Base-by-base conservation (phyloP, 345 rosid species). In the Capsella bursapastoris region DNA sequence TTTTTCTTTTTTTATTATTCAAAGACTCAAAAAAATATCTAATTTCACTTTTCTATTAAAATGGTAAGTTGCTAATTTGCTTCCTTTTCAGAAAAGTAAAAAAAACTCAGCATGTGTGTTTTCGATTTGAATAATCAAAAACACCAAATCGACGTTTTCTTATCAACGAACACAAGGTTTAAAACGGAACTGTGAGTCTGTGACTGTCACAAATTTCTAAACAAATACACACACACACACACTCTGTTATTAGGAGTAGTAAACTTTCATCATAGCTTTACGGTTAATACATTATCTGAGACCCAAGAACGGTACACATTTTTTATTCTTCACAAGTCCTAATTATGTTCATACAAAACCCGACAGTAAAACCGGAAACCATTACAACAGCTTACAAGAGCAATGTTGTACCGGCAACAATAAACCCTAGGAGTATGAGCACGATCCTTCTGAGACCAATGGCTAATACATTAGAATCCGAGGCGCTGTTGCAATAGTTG, bases 401-500 rank as follows among this genome's bases (percentile, higher is more conserved):
- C 71, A 57, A 77, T 7, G 40, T 37, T 13, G 70, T 18, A 57
- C 66, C 61, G 2, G 55, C 76, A 4, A 77, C 71, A 48, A 87
- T 0, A 11, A 88, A 32, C 38, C 80, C 79, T 41, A 70, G 1
- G 2, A 77, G 29, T 22, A 77, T 8, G 55, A 76, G 7, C 32
- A 68, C 12, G 3, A n/a, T 4, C 70, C 75, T 61, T 55, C 66
- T 29, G 3, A 82, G 57, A 59, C 85, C 71, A 57, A 83, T 34
- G 27, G 73, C 81, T 32, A 82, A 43, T 66, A 72, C n/a, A 29
- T 31, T 27, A 12, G 75, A 0, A 81, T 82, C 84, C 11, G 89
- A 84, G 16, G 86, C 82, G 29, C 77, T 73, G 31, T 72, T 72
- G 84, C 92, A 91, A 37, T 78, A 68, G 58, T 91, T 83, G 70